A percentile compares a stretch with the other conserved stretches of the same genome.
Conservation (phyloP, 2,329 filamentous ascomycete genomes). For the Tympanopsis confertula region DNA sequence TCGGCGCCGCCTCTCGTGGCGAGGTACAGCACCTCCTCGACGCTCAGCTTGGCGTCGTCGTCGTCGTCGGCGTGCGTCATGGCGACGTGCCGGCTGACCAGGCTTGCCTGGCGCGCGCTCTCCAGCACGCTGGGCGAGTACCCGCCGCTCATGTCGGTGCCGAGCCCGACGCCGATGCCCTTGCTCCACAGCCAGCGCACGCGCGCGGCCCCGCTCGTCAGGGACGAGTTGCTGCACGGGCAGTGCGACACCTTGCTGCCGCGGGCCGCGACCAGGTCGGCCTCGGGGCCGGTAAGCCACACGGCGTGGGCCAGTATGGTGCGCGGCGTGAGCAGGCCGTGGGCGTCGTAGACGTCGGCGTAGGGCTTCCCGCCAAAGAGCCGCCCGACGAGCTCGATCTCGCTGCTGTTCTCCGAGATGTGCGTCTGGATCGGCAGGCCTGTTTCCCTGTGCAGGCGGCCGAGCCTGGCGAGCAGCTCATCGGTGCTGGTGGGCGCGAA, state of each 20-base stretch:
- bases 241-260: conserved; percentile 70
- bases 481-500: conserved; percentile 54
- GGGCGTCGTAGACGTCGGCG: conserved; percentile 65
- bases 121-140: conserved; percentile 75
- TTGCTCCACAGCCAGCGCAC: conserved; percentile 64
- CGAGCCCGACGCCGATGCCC: conserved; percentile 71
- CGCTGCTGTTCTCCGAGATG: conserved; percentile 69
- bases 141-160: conserved; percentile 83
- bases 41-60: conserved; percentile 56
- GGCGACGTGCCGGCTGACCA: conserved; percentile 65
- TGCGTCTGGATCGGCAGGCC: conserved; percentile 74
- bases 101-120: conserved; percentile 67
- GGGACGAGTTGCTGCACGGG: conserved; percentile 71
- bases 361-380: conserved; percentile 57
- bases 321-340: conserved; percentile 54
- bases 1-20: conserved; percentile 79
- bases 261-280: conserved; percentile 45
- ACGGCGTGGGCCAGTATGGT: conserved; percentile 82
- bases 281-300: conserved; percentile 60
- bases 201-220: conserved; percentile 68
- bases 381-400: conserved; percentile 58
- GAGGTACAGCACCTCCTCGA: conserved; percentile 77
- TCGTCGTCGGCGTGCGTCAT: conserved; percentile 29
- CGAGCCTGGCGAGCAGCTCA: conserved; percentile 52
- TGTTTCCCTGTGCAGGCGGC: conserved; percentile 48